Base-by-base conservation (phyloP, 2,329 filamentous ascomycete species). In the Byssochlamys sp. region DNA sequence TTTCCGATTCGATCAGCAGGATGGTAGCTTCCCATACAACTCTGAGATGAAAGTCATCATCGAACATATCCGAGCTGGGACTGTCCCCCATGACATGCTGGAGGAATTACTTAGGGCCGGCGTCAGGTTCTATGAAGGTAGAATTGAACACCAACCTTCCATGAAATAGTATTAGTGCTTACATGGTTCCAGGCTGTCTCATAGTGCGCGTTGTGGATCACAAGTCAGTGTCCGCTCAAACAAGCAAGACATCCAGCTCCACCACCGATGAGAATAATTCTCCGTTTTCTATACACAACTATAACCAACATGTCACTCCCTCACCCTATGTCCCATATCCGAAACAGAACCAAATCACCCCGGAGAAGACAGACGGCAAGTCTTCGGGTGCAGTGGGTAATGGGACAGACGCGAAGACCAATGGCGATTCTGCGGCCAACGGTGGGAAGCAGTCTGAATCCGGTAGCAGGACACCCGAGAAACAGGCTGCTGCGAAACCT, bases 151-250 rank as follows among this genome's bases (percentile, higher is more conserved):
- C 26, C 31, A 27, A 24, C 35, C 52, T 39, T 31, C 51, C 53
- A 24, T 52, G 19, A 51, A 35, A 56, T 33, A 11, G 6, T 29
- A 53, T 52, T 35, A 29, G 57, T 61, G 26, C 55, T 62, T 25
- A 59, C 56, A 33, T 25, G n/a, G 55, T 31, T 35, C 33, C 58
- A 81, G 80, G 83, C 31, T 96, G 92, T 68, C 81, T 99, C 58
- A 97, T 99, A 64, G 91, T 99, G 35, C 87, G 95, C 71, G 79
- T 97, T n/a, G 84, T 95, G 66, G 90, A 97, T 70, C 89, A 96
- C 76, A 89, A 88, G 66, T 84, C 87, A 0, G 77, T 77, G 49
- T 80, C 80, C 60, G 77, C 81, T 63, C 85, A 90, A 62, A 70
- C 77, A 9, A 84, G 82, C 63, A 79, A 78, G 65, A 75, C 77